These are phyloP conservation scores for Solanum pennellii DNA, from an alignment of 257 asterid species.

Conservation along the genomic window DNA sequence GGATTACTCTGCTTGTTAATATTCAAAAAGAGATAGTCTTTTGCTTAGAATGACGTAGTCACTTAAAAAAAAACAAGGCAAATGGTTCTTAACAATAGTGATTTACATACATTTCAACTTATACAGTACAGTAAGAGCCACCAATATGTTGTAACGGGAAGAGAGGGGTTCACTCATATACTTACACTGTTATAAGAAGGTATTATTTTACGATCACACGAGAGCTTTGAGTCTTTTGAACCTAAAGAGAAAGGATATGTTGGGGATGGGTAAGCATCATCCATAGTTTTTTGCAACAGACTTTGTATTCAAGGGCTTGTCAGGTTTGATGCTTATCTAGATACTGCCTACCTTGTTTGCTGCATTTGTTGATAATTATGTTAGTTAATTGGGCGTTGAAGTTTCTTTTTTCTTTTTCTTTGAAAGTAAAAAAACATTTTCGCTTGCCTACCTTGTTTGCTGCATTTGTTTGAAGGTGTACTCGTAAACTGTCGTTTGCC, in stretches of 20 bases:
- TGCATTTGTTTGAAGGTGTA: too few relatives aligned
- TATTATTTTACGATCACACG: slow-evolving; percentile 41
- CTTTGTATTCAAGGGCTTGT: slow-evolving; percentile 21
- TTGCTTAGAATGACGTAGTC: background rate
- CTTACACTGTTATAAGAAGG: slow-evolving; percentile 54
- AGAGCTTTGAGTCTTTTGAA: slow-evolving; percentile 12
- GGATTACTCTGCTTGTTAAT: background rate
- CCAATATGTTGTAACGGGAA: background rate
- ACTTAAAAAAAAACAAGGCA: background rate
- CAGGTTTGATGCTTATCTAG: slow-evolving; percentile 26
- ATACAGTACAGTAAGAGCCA: background rate
- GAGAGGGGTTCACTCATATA: background rate
- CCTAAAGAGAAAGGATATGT: slow-evolving; percentile 7
- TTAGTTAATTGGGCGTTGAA: background rate
- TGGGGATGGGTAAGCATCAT: slow-evolving; percentile 6
- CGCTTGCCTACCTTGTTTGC: background rate
- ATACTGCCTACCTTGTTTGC: slow-evolving; percentile 27
- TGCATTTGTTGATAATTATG: slow-evolving; percentile 5
- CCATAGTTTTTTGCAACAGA: slow-evolving; percentile 2
- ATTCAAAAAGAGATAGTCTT: background rate
- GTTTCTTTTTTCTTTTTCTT: background rate
- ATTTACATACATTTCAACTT: background rate
- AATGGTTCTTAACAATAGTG: background rate
- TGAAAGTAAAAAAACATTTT: background rate
- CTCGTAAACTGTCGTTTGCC: too few relatives aligned